Evolutionary conservation across 2,329 filamentous ascomycete species (phyloP), one percentile per base, ranked within the genome.

Genomic region (Fusarium subtropicale): DNA sequence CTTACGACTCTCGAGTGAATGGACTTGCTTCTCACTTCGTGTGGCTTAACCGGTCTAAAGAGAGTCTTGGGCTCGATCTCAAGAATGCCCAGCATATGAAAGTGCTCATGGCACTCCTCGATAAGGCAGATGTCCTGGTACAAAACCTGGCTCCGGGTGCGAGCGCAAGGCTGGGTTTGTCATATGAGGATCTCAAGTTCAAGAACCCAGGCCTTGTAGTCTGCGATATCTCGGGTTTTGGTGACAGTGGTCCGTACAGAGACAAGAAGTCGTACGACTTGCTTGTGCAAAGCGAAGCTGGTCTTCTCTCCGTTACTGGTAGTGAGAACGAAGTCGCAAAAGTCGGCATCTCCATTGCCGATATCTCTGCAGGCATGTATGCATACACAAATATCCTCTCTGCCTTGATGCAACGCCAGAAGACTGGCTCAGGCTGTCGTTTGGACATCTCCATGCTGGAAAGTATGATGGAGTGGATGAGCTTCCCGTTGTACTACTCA

Each of bases 391-490:
- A 82, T 55, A 85, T 87, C 38, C 75, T 87, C 6, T 82, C 82
- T 0, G 85, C 85, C 0, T 64, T 87, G 6, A 69, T 86, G 22
- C 81, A 84, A 67, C 81, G 86, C 1, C 77, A 74, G 2, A 85
- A 82, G 66, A 84, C 84, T 0, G 84, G 84, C 0, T 76, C 76
- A 31, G 86, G 86, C 0, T 82, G 33, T 79, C 81, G 20, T 79
- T 22, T 88, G 22, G 86, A 88, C 44, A 83, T 88, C 18, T 86
- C 84, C 3, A 88, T 88, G 86, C 77, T 88, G 10, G 86, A 88
- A 71, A 81, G 82, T 48, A 86, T 88, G 85, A 79, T 83, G 0
- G 86, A 88, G 69, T 88, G 86, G 86, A 88, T 88, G 86, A 78
- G 78, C 0, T 88, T 87, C 48, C 86, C 85, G 0, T 73, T 87